A percentile compares a stretch with the other conserved stretches of the same genome.
These are phyloP conservation scores for Ascochyta viciae-villosae DNA, from an alignment of 2,329 filamentous ascomycete genomes.

Conservation along the genomic window DNA sequence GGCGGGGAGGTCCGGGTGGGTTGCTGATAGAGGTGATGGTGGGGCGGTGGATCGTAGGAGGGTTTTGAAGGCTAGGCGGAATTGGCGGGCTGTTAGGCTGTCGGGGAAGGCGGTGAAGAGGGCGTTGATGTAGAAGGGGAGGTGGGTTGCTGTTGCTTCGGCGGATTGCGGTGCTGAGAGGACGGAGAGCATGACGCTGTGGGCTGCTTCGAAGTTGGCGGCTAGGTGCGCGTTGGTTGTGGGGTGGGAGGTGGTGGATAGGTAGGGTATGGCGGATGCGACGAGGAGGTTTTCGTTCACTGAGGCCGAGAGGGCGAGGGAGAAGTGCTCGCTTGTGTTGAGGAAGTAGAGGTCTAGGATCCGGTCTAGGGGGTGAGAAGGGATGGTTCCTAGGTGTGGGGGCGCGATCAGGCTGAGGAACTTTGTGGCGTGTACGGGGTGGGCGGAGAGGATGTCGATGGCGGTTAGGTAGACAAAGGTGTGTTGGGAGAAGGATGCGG, in stretches of 20 bases:
- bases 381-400: conserved; percentile 61
- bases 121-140: conserved; percentile 84
- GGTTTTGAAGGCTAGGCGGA: conserved; percentile 86
- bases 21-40: conserved; percentile 75
- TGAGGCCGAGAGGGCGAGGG: conserved; percentile 69
- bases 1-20: conserved; percentile 79
- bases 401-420: conserved; percentile 72
- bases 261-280: conserved; percentile 75
- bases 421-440: conserved; percentile 68
- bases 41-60: conserved; percentile 82
- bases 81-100: conserved; percentile 82
- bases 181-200: conserved; percentile 80
- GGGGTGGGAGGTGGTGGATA: conserved; percentile 59
- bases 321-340: conserved; percentile 84
- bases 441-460: conserved; percentile 80
- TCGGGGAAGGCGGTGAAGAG: conserved; percentile 80
- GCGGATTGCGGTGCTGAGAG: conserved; percentile 82
- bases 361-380: conserved; percentile 70
- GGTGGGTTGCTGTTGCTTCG: conserved; percentile 70
- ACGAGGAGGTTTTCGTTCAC: conserved; percentile 77
- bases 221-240: conserved; percentile 62
- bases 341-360: conserved; percentile 88
- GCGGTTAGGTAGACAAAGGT: conserved; percentile 82
- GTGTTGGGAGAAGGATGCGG: conserved; percentile 80
- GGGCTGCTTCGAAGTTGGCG: conserved; percentile 86